Percentiles rank a stretch among this genome's conserved stretches.
Evolutionary conservation across 805 yeast species (phyloP).

Genomic region (Suhomyces sp.): DNA sequence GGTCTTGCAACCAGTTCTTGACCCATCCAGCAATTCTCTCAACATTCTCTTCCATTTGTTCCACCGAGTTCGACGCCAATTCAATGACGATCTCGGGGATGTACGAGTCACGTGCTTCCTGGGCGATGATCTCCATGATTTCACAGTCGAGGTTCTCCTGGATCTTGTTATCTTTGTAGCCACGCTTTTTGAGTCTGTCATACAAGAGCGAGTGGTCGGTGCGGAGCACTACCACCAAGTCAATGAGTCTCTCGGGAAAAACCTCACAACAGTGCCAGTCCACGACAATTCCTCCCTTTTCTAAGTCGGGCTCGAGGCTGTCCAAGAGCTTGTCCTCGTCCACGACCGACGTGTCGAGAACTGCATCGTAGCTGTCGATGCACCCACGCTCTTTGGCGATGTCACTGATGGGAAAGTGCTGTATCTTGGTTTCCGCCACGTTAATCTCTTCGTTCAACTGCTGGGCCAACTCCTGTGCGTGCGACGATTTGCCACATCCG

Average conservation of each 20-base stretch:
- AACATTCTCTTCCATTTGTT: conserved; percentile 80
- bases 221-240: conserved; percentile 83
- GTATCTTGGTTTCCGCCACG: conserved; percentile 26
- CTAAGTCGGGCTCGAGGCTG: conserved; percentile 70
- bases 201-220: conserved; percentile 69
- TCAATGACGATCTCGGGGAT: conserved; percentile 80
- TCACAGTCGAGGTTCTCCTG: conserved; percentile 94
- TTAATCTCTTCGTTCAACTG: conserved; percentile 41
- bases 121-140: conserved; percentile 87
- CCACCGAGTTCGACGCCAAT: conserved; percentile 66
- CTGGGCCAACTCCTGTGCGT: conserved; percentile 56
- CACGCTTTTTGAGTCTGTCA: conserved; percentile 74
- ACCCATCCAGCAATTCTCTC: conserved; percentile 74
- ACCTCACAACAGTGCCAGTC: conserved; percentile 99
- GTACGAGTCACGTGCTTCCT: conserved; percentile 84
- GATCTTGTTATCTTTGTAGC: conserved; percentile 76
- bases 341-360: conserved; percentile 79
- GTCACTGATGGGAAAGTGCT: conserved; percentile 68
- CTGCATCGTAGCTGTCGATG: conserved; percentile 82
- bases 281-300: conserved; percentile 81
- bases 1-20: conserved; percentile 66
- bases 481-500: conserved; percentile 84
- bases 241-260: conserved; percentile 90
- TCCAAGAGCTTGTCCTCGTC: conserved; percentile 90
- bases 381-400: conserved; percentile 76